Evolutionary conservation across 495 filamentous ascomycete genomes (phyloP).

Genomic region (Aspergillus biplanus): DNA sequence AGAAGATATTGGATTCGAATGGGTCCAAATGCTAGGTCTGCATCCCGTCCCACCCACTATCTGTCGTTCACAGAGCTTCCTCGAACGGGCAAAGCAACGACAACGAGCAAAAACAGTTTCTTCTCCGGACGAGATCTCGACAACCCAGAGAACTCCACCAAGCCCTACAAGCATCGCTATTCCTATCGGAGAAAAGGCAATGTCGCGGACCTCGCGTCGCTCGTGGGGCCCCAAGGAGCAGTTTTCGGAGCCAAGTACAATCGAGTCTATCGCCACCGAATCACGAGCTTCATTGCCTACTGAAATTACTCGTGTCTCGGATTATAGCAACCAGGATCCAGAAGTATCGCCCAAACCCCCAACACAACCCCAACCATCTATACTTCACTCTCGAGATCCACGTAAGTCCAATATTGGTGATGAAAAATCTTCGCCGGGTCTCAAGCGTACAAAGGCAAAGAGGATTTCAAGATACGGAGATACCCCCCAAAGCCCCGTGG

Average conservation of each 20-base stretch:
- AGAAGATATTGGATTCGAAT: constrained; percentile 79
- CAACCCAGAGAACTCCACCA: constrained; percentile 47
- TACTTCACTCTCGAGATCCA: constrained; percentile 34
- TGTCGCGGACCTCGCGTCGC: constrained; percentile 32
- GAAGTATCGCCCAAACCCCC: constrained; percentile 32
- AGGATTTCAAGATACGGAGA: constrained; percentile 50
- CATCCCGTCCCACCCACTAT: constrained; percentile 73
- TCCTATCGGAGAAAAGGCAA: constrained; percentile 73
- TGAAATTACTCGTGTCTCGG: constrained; percentile 43
- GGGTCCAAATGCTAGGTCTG: constrained; percentile 81
- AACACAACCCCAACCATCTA: constrained; percentile 28
- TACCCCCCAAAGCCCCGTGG: constrained; percentile 33
- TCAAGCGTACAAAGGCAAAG: constrained; percentile 61
- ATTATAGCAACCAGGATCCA: constrained; percentile 35
- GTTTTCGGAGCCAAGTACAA: constrained; percentile 43
- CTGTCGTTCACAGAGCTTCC: constrained; percentile 54
- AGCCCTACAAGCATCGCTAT: constrained; percentile 63
- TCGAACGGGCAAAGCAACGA: constrained; percentile 47
- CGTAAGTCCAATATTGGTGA: constrained; percentile 29
- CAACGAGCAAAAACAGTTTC: constrained; percentile 35
- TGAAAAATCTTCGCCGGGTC: constrained; percentile 37
- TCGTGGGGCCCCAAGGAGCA: constrained; percentile 39
- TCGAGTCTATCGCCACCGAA: constrained; percentile 34
- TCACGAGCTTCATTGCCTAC: constrained; percentile 39
- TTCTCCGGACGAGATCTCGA: constrained; percentile 37